Evolutionary conservation across 257 asterid genomes (phyloP).

Genomic region (Nicotiana sylvestris): DNA sequence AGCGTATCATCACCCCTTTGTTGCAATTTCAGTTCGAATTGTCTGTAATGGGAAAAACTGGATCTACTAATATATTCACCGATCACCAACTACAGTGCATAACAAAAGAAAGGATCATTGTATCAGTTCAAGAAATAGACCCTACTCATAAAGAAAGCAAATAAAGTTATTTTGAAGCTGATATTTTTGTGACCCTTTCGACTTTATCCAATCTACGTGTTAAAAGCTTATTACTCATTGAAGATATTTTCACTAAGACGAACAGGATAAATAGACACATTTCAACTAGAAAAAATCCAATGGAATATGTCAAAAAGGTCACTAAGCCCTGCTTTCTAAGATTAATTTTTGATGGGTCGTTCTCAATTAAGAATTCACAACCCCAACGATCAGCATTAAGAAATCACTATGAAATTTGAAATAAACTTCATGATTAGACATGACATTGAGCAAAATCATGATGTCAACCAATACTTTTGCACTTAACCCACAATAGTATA

Average conservation of each 20-base stretch:
- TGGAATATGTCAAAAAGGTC: neutral
- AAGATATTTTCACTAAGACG: neutral
- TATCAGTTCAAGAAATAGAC: conserved; percentile 8
- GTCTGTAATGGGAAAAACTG: conserved; percentile 33
- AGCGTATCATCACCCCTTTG: conserved; percentile 37
- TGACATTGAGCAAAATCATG: neutral
- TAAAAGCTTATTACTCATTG: too few relatives aligned
- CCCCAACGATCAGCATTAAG: neutral
- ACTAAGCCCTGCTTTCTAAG: neutral
- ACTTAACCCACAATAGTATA: neutral
- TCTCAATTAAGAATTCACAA: neutral
- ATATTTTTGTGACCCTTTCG: neutral
- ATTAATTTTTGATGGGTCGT: neutral
- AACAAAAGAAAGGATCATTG: neutral
- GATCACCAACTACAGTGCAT: neutral
- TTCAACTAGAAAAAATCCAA: neutral
- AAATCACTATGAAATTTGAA: neutral
- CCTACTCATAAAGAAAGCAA: neutral
- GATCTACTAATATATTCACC: neutral
- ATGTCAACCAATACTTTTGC: neutral
- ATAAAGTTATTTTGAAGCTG: neutral
- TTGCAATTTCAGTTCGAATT: conserved; percentile 55
- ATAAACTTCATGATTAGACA: neutral
- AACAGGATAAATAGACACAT: neutral
- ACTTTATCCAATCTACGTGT: neutral